These are phyloP conservation scores for Raddia distichophylla DNA, from an alignment of 176 grass and related monocot species.

Conservation along the genomic window DNA sequence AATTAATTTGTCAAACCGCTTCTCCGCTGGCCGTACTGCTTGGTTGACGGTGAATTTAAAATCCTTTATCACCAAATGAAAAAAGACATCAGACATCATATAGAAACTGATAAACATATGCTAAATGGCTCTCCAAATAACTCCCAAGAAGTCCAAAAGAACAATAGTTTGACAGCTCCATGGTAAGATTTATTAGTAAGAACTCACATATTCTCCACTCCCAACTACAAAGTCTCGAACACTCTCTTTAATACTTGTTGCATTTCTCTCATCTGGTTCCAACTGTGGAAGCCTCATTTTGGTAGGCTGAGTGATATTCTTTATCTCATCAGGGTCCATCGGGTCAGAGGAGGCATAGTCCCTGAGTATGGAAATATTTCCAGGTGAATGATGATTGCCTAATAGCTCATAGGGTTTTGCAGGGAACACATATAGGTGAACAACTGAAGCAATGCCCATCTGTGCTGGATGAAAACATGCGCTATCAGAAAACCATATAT, in stretches of 20 bases:
- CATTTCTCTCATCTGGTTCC: constrained; percentile 55
- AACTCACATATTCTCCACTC: constrained; percentile 75
- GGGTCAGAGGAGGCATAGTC: constrained; percentile 72
- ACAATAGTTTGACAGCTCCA: not conserved
- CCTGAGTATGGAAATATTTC: constrained; percentile 69
- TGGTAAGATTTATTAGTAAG: not conserved
- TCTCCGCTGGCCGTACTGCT: constrained; percentile 75
- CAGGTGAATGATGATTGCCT: constrained; percentile 43
- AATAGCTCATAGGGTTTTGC: constrained; percentile 73
- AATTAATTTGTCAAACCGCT: constrained; percentile 64
- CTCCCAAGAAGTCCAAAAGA: not conserved
- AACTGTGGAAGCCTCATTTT: constrained; percentile 69
- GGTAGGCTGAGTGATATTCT: constrained; percentile 61
- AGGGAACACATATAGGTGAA: constrained; percentile 83
- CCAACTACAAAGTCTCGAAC: constrained; percentile 74
- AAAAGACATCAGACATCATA: not conserved
- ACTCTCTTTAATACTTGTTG: constrained; percentile 75
- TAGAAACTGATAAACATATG: not conserved
- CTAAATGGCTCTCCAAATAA: not conserved
- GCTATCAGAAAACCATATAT: constrained; percentile 12
- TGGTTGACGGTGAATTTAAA: constrained; percentile 87
- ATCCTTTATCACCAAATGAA: constrained; percentile 75
- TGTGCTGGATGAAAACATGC: constrained; percentile 58
- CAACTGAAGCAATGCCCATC: constrained; percentile 82
- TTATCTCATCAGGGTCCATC: constrained; percentile 78